These are phyloP conservation scores for Astrothelium macrocarpum DNA, from an alignment of 495 filamentous ascomycete species.

Conservation along the genomic window DNA sequence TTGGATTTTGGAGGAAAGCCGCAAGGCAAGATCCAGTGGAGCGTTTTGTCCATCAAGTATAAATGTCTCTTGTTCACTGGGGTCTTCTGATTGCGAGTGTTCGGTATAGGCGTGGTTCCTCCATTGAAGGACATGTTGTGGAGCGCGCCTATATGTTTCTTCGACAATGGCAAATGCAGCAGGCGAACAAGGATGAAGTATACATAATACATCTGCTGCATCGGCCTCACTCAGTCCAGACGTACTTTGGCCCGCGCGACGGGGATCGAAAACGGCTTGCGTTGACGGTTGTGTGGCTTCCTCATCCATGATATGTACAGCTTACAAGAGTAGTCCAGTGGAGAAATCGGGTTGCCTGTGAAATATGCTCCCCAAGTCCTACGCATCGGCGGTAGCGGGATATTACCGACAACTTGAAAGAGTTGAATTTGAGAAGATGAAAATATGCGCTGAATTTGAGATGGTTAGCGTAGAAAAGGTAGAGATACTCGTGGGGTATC, in stretches of 20 bases:
- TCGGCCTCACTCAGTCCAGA: slow-evolving; percentile 74
- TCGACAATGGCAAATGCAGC: slow-evolving; percentile 59
- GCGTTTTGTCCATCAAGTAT: slow-evolving; percentile 29
- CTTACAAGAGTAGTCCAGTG: too few species aligned
- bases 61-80: slow-evolving; percentile 45
- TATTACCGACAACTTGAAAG: neutral
- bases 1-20: slow-evolving; percentile 61
- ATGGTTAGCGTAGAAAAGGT: too few species aligned
- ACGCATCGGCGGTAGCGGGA: neutral
- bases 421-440: neutral
- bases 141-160: slow-evolving; percentile 38
- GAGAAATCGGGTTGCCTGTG: neutral
- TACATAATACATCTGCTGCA: slow-evolving; percentile 77
- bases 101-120: slow-evolving; percentile 28
- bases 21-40: slow-evolving; percentile 59
- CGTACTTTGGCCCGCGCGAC: slow-evolving; percentile 61
- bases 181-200: slow-evolving; percentile 69
- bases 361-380: neutral
- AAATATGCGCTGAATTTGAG: neutral
- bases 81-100: slow-evolving; percentile 16
- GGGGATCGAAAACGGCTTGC: slow-evolving; percentile 70
- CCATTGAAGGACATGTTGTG: slow-evolving; percentile 49
- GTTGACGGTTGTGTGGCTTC: slow-evolving; percentile 58
- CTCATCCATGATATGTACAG: slow-evolving; percentile 15
- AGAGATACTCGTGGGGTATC: too few species aligned